Base-by-base conservation (phyloP, 2,329 filamentous ascomycete genomes). In the Diaporthe vexans region DNA sequence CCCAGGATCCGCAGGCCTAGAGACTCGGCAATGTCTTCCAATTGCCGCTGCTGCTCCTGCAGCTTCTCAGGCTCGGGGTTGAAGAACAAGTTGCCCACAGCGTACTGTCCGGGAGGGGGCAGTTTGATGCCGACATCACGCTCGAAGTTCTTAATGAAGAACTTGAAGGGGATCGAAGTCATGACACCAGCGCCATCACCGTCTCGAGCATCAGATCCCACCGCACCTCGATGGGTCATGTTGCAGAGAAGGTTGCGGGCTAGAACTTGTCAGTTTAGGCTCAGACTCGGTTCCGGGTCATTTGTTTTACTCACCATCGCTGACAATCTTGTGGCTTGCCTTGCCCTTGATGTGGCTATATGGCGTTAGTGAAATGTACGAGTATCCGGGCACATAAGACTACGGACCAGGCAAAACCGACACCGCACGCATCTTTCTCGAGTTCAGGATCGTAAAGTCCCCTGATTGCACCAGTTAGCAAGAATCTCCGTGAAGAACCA, bases 391-490 rank as follows among this genome's bases (percentile, higher is more conserved):
- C 37, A 29, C 1, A 19, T 1, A 6, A 24, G 72, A 3, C 57
- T 71, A 74, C 92, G 88, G 89, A 97, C 95, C 96, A 97, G 85
- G 96, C 95, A 86, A 99, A 99, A 84, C 97, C 97, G 81, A 99
- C 97, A 94, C 97, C 97, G 83, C 97, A 99, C 79, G 97, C 95
- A 95, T 99, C 97, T 86, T 98, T 98, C 87, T 98, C 97, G 78
- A 97, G 91, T 84, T 93, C 92, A 77, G 97, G 97, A 87, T 98
- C 95, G 84, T 99, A 99, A 69, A 99, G 91, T 89, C 96, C 97
- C 82, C 88, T 89, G 72, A 3, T 63, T 21, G 15, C 1, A 24
- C 40, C 4, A 1, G 7, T 72, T 61, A 76, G 63, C 40, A 26
- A 52, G 26, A 19, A 17, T 26, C 19, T 19, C 21, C 9, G n/a